Evolutionary conservation across 163 green algal species (phyloP).

Genomic region (Scenedesmus sp.): DNA sequence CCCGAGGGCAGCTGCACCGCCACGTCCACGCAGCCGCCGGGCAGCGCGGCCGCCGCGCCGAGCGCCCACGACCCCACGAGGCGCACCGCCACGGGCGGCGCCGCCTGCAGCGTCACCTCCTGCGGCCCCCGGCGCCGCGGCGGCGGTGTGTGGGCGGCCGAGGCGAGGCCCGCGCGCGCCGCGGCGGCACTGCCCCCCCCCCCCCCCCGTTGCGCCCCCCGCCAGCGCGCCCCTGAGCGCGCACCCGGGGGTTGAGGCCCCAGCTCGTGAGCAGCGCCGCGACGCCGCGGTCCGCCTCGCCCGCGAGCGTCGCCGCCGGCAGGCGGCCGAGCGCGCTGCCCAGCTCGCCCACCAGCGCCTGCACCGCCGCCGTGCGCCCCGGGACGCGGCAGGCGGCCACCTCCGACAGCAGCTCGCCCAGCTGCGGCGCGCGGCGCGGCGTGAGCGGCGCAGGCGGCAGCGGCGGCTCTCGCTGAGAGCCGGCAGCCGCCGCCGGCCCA

Average conservation of each 20-base stretch:
- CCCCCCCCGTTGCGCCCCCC: too few relatives aligned
- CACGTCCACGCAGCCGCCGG: conserved; percentile 58
- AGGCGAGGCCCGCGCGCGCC: too few relatives aligned
- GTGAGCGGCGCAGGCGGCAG: too few relatives aligned
- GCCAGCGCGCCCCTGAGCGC: too few relatives aligned
- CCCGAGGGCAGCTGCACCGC: conserved; percentile 66
- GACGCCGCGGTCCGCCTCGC: background rate
- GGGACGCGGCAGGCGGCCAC: conserved; percentile 3
- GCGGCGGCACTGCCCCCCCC: too few relatives aligned
- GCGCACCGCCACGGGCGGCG: conserved; percentile 46
- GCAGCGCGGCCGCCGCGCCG: conserved; percentile 5
- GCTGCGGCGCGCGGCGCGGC: background rate
- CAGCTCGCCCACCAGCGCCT: conserved; percentile 12
- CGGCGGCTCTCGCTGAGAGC: too few relatives aligned
- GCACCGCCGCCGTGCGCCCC: conserved; percentile 1
- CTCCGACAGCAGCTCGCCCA: conserved; percentile 29
- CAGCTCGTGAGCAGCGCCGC: conserved; percentile 19
- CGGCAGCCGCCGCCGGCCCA: conserved; percentile 41
- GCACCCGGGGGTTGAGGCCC: conserved; percentile 19
- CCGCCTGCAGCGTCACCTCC: background rate
- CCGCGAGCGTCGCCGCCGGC: conserved; percentile 8
- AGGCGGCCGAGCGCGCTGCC: background rate
- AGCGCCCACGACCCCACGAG: conserved; percentile 57
- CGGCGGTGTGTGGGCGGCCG: too few relatives aligned
- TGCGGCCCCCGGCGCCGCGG: too few relatives aligned